Evolutionary conservation across 2,329 filamentous ascomycete genomes (phyloP), one percentile per base, ranked within the genome.

Genomic region (Curvularia spicifera): DNA sequence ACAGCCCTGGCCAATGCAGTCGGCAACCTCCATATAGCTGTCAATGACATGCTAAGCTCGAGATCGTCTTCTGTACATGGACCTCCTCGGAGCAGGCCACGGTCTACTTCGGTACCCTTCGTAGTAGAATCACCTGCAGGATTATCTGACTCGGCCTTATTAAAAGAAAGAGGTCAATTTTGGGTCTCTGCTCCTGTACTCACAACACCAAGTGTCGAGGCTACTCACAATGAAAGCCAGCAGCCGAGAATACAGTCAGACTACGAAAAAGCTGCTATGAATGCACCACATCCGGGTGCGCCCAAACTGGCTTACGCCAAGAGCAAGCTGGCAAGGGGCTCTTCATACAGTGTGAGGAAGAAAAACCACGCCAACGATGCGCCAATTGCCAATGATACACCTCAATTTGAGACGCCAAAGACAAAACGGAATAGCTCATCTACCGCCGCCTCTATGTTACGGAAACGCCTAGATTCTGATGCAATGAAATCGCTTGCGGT

Each of bases 31-130:
- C 72, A 80, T 59, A 71, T 74, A 31, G 74, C 76, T 22, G 74
- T 79, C 64, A 79, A 78, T 68, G 79, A 79, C 53, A 76, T 79
- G 67, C 70, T 80, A 26, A 74, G 75, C 60, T 58, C 71, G 61
- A 64, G 67, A 71, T 64, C 68, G 31, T 60, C 64, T 48, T 65
- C 61, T 26, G 63, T 72, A 65, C 67, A 77, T 66, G 74, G 75
- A 59, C 70, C 76, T 51, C 64, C 73, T 51, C 72, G 74, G 37
- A 69, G 71, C 51, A 69, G 78, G 59, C 77, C 78, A 50, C 75
- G 78, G 60, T 79, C 79, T 12, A 59, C 68, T 24, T 80, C 78
- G 35, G 68, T 76, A 15, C 77, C 79, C 33, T 71, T 77, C 6
- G 77, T 76, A 42, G 78, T 78, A 58, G 66, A 69, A 5, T 57